Evolutionary conservation across 495 filamentous ascomycete species (phyloP).

Genomic region (Pseudotulostoma volvatum): DNA sequence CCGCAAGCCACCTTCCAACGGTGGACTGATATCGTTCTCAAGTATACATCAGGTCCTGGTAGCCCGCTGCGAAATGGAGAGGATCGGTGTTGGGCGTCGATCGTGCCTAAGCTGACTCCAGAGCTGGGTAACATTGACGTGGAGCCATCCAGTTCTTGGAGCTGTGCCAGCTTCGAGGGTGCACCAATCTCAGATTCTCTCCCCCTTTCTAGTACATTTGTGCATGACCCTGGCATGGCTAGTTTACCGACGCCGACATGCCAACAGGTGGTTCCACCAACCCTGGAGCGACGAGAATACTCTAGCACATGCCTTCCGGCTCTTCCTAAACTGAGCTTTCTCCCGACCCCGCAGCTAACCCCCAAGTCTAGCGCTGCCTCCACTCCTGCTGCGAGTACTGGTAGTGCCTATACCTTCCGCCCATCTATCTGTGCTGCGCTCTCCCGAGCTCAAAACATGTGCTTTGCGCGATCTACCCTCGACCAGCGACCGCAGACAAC

Average conservation of each 20-base stretch:
- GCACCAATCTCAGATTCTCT: slow-evolving; percentile 16
- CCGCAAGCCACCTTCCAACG: slow-evolving; percentile 72
- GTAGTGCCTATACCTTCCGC: slow-evolving; percentile 32
- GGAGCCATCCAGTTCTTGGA: slow-evolving; percentile 19
- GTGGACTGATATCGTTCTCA: slow-evolving; percentile 82
- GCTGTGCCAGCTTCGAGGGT: slow-evolving; percentile 17
- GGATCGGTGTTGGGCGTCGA: slow-evolving; percentile 49
- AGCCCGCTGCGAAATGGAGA: slow-evolving; percentile 12
- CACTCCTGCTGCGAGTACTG: slow-evolving; percentile 85
- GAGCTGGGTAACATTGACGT: slow-evolving; percentile 32
- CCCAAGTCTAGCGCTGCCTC: slow-evolving; percentile 55
- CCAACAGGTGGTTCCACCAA: slow-evolving; percentile 30
- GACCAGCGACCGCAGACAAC: slow-evolving; percentile 30
- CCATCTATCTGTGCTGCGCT: slow-evolving; percentile 68
- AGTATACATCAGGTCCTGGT: slow-evolving; percentile 50
- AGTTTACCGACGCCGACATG: slow-evolving; percentile 32
- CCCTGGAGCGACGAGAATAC: slow-evolving; percentile 36
- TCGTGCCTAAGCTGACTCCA: slow-evolving; percentile 65
- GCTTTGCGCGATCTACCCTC: slow-evolving; percentile 46
- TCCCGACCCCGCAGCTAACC: slow-evolving; percentile 68
- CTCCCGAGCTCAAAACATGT: slow-evolving; percentile 52
- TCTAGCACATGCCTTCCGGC: slow-evolving; percentile 27
- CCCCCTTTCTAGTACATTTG: slow-evolving; percentile 16
- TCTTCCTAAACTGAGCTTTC: slow-evolving; percentile 43
- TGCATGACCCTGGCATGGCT: not conserved